Base-by-base conservation (phyloP, 371 early-diverging fungal genomes). In the Rhizopus microsporus region DNA sequence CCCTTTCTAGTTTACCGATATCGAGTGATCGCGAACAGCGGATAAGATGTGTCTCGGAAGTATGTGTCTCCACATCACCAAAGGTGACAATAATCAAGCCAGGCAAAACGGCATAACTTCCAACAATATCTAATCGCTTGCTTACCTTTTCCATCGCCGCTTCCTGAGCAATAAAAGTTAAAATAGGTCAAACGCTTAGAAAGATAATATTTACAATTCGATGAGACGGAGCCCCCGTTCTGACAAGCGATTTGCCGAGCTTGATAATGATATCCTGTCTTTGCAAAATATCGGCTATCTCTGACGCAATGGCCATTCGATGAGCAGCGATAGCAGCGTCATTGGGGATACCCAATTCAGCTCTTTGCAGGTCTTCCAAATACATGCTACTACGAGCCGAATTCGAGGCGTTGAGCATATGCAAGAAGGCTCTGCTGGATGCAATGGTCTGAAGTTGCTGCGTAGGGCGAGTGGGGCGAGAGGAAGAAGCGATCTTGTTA, bases 181-280 rank as follows among this genome's bases (percentile, higher is more conserved):
- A 8, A 46, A 31, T 45, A 9, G 31, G 7, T 23, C 44, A 12
- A 32, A 17, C 12, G 44, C 15, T 9, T 32, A 54, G 37, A 50
- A 56, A 53, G 53, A 54, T 23, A 23, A 23, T 23, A 56, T 80
- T 77, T 71, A 74, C 74, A 23, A 92, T 81, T 5, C 93, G 80
- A 57, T 92, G 93, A 8, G 86, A 74, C 5, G 91, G 93, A 8
- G 89, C 86, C 8, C 93, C 93, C 53, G 86, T 87, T 45, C 77
- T 75, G 52, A 88, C 85, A 54, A 90, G 77, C 17, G 83, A 75
- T 53, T 86, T 83, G 15, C 88, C 84, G 15, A 88, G 67, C 54
- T 87, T 77, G 33, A 91, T 76, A 42, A 92, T 65, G 45, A 88
- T 84, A 47, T 88, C 87, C 45, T 88, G 87, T 32, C 85, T 74